Conservation (phyloP, 768 basidiomycete genomes). For the Pisolithus albus region DNA sequence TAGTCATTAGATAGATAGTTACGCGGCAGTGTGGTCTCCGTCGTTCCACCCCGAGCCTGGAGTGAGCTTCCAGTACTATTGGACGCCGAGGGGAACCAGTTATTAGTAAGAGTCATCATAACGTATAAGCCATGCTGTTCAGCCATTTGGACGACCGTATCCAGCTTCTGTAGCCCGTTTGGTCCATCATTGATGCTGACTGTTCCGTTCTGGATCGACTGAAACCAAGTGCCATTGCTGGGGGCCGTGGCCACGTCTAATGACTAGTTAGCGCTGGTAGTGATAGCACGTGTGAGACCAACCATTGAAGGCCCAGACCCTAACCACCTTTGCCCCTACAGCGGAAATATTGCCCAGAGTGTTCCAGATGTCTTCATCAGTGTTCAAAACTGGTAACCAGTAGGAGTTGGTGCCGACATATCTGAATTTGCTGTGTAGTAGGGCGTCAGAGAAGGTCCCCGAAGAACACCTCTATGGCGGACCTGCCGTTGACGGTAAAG, state of each 20-base stretch:
- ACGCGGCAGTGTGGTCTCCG: slow-evolving; percentile 36
- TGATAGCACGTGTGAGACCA: neutral
- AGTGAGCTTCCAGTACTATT: slow-evolving; percentile 3
- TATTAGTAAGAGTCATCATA: slow-evolving; percentile 54
- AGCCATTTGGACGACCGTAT: slow-evolving; percentile 49
- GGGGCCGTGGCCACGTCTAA: slow-evolving; percentile 49
- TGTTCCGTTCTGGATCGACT: slow-evolving; percentile 50
- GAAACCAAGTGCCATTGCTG: slow-evolving; percentile 57
- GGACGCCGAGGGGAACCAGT: slow-evolving; percentile 39
- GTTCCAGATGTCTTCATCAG: slow-evolving; percentile 47
- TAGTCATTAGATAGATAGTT: slow-evolving; percentile 58
- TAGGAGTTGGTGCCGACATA: slow-evolving; percentile 59
- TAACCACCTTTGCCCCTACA: slow-evolving; percentile 50
- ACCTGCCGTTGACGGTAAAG: slow-evolving; percentile 54
- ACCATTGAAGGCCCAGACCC: slow-evolving; percentile 73
- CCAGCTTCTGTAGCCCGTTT: slow-evolving; percentile 58
- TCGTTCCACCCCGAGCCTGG: slow-evolving; percentile 11
- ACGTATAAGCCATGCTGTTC: slow-evolving; percentile 48
- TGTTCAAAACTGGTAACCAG: slow-evolving; percentile 55
- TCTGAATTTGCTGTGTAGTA: slow-evolving; percentile 29
- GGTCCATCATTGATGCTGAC: slow-evolving; percentile 50
- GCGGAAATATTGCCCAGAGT: slow-evolving; percentile 54
- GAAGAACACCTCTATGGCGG: neutral
- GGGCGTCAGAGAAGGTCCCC: slow-evolving; percentile 18
- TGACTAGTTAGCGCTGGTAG: slow-evolving; percentile 6